A percentile compares a stretch with the other conserved stretches of the same genome.
Evolutionary conservation across 106 monocot species (phyloP).

Genomic region (Vanilla planifolia): DNA sequence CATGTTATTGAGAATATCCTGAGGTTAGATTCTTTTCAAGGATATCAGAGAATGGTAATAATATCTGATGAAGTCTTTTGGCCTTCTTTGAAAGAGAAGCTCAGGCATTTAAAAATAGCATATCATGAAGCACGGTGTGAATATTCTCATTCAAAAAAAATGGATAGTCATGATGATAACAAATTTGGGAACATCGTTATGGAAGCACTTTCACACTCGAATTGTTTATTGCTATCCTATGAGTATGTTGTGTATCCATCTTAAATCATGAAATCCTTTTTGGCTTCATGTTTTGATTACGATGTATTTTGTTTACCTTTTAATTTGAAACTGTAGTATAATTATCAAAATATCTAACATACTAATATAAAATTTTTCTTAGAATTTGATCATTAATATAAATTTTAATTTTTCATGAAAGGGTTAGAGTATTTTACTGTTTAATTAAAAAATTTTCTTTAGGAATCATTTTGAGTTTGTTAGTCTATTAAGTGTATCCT

Average conservation of each 20-base stretch:
- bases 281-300: not conserved
- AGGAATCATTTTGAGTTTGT: no score
- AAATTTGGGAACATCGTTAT: conserved; percentile 17
- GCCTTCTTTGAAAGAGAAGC: conserved; percentile 40
- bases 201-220: conserved; percentile 27
- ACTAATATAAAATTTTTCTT: no score
- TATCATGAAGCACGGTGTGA: conserved; percentile 17
- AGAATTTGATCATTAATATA: no score
- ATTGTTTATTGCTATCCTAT: conserved; percentile 44
- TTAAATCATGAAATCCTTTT: conserved; percentile 3
- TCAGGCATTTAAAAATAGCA: conserved; percentile 34
- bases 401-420: no score
- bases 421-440: no score
- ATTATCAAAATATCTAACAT: no score
- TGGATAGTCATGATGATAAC: conserved; percentile 7
- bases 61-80: conserved; percentile 52
- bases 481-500: no score
- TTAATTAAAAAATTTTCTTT: no score
- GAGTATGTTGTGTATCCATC: conserved; percentile 38
- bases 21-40: conserved; percentile 21
- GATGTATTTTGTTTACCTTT: no score
- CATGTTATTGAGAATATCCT: conserved; percentile 42
- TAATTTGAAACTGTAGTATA: no score
- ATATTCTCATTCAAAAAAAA: not conserved
- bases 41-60: conserved; percentile 37